Percentiles rank a stretch among this genome's conserved stretches.
These are phyloP conservation scores for Globisporangium perplexum DNA, from an alignment of 352 stramenopile genomes.

Conservation along the genomic window DNA sequence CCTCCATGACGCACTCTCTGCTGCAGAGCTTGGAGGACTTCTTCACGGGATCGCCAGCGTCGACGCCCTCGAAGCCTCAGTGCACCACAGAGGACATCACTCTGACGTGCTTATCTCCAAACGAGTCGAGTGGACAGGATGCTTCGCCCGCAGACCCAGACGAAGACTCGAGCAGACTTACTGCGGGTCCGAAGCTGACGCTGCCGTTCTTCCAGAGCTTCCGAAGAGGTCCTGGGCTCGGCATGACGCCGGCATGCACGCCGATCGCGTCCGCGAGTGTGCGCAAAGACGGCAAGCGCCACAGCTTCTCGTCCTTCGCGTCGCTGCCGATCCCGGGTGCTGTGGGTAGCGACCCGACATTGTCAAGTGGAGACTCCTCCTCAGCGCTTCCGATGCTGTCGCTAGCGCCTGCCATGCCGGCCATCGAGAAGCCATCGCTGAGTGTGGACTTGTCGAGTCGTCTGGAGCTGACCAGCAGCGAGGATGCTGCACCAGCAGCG, in stretches of 20 bases:
- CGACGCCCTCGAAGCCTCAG: constrained; percentile 5
- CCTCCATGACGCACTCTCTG: constrained; percentile 3
- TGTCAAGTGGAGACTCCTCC: neutral
- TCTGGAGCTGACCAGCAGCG: constrained; percentile 1
- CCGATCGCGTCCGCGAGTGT: constrained; percentile 67
- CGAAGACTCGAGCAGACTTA: neutral
- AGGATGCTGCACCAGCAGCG: neutral
- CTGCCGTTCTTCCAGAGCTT: constrained; percentile 72
- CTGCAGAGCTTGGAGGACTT: constrained; percentile 18
- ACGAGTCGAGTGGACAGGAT: neutral
- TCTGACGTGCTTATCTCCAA: neutral
- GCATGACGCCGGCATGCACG: constrained; percentile 53
- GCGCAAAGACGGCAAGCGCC: constrained; percentile 59
- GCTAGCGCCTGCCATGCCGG: constrained; percentile 10
- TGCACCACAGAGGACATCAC: neutral
- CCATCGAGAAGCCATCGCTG: constrained; percentile 4
- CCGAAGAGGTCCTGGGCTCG: constrained; percentile 43
- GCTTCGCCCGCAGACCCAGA: neutral
- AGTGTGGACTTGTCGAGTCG: constrained; percentile 13
- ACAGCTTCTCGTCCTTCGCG: constrained; percentile 43
- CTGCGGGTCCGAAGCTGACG: constrained; percentile 34
- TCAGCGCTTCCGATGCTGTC: constrained; percentile 18
- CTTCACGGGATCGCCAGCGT: constrained; percentile 5
- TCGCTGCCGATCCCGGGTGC: constrained; percentile 9
- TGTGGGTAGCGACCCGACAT: neutral